Evolutionary conservation across 192 early-diverging fungal species (phyloP).

Genomic region (Backusella australiensis): DNA sequence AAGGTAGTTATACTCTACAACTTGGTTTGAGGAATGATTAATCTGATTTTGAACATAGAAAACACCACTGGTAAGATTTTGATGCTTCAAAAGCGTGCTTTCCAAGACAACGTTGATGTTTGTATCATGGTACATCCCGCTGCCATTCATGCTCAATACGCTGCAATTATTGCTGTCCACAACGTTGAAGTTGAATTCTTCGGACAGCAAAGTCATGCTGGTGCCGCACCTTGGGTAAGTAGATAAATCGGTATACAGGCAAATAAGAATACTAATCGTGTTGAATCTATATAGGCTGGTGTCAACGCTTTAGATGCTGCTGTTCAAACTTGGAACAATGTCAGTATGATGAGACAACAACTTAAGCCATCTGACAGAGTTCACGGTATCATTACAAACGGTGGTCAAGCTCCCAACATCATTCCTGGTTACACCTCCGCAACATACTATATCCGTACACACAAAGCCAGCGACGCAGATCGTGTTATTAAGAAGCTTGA

Average conservation of each 20-base stretch:
- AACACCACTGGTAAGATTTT: slow-evolving; percentile 69
- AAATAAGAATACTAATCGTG: neutral
- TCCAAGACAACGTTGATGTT: slow-evolving; percentile 62
- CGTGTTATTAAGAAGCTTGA: slow-evolving; percentile 52
- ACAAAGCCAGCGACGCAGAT: slow-evolving; percentile 42
- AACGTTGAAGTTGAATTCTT: slow-evolving; percentile 59
- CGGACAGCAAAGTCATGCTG: slow-evolving; percentile 71
- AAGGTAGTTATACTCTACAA: slow-evolving; percentile 37
- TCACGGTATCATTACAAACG: slow-evolving; percentile 75
- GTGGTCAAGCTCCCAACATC: slow-evolving; percentile 62
- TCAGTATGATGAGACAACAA: slow-evolving; percentile 73
- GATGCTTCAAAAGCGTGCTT: slow-evolving; percentile 65
- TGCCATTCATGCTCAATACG: slow-evolving; percentile 46
- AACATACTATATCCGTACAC: slow-evolving; percentile 58
- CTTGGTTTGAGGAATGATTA: neutral
- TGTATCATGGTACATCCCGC: slow-evolving; percentile 83
- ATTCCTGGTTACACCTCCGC: slow-evolving; percentile 65
- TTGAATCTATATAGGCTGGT: slow-evolving; percentile 36
- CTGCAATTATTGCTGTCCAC: slow-evolving; percentile 34
- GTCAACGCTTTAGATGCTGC: slow-evolving; percentile 83
- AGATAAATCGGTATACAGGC: slow-evolving; percentile 49
- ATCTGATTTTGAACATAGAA: slow-evolving; percentile 34
- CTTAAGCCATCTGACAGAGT: slow-evolving; percentile 59
- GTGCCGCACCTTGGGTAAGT: slow-evolving; percentile 36
- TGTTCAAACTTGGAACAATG: slow-evolving; percentile 57